A percentile compares a stretch with the other conserved stretches of the same genome.
These are phyloP conservation scores for Diddensiella santjacobensis DNA, from an alignment of 805 yeast genomes.

Conservation along the genomic window DNA sequence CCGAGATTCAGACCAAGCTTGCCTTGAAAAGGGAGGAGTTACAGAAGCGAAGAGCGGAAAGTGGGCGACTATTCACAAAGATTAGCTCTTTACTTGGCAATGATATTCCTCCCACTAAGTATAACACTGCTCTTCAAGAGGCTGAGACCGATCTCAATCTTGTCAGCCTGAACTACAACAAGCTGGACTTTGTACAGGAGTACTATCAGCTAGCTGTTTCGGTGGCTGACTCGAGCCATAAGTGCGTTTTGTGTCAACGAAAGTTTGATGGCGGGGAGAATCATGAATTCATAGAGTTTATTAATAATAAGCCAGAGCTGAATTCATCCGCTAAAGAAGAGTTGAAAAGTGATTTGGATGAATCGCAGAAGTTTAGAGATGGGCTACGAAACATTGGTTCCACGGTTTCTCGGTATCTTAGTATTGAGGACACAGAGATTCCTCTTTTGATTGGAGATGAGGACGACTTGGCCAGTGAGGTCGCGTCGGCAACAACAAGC, in stretches of 20 bases:
- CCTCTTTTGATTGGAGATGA: slow-evolving; percentile 16
- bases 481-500: slow-evolving; percentile 19
- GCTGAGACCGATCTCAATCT: slow-evolving; percentile 57
- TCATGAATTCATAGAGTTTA: slow-evolving; percentile 18
- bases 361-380: slow-evolving; percentile 29
- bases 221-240: slow-evolving; percentile 50
- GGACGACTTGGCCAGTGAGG: slow-evolving; percentile 29
- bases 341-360: slow-evolving; percentile 11
- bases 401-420: slow-evolving; percentile 6
- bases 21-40: slow-evolving; percentile 19
- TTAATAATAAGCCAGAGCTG: slow-evolving; percentile 7
- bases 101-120: slow-evolving; percentile 44
- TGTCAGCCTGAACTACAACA: slow-evolving; percentile 62
- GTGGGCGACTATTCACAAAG: slow-evolving; percentile 7
- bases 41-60: slow-evolving; percentile 7
- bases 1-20: slow-evolving; percentile 21
- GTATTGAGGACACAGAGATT: slow-evolving; percentile 20
- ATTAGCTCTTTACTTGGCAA: slow-evolving; percentile 34
- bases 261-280: slow-evolving; percentile 46
- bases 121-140: slow-evolving; percentile 47
- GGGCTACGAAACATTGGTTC: slow-evolving; percentile 16
- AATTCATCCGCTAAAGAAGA: neutral
- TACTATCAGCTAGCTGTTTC: slow-evolving; percentile 69
- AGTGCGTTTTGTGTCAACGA: slow-evolving; percentile 72
- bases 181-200: slow-evolving; percentile 61